Evolutionary conservation across 768 basidiomycete species (phyloP), one percentile per base, ranked within the genome.

Genomic region (Agaricus blazei): DNA sequence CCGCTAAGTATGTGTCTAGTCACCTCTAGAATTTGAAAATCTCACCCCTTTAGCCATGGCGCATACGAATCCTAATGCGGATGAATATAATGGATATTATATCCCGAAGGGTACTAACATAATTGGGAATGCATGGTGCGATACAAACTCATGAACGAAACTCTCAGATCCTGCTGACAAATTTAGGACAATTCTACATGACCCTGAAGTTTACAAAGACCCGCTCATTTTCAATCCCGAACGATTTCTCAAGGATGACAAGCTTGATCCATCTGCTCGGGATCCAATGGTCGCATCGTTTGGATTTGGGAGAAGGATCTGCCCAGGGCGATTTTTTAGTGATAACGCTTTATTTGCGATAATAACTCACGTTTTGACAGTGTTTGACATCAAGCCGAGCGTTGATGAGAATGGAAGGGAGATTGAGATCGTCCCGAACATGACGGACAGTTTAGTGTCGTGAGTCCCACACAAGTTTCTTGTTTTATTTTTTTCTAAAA

Each of bases 291-390:
- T 54, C 23, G 63, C 64, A 31, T 66, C 64, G 23, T 72, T 71
- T 56, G 68, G 72, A 14, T 70, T 64, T 59, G 72, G 72, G 7
- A 43, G 46, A 31, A 66, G 68, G 46, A 64, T 67, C 23, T 68
- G 66, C n/a, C 64, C 67, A 3, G 67, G 66, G 12, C 52, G 65
- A 37, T 48, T 65, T 43, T 56, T 66, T 51, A 62, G 57, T 38
- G 62, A 66, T 14, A 62, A 65, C 31, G 60, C 64, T 12, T 57
- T 67, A 8, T 68, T 57, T 31, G 34, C 51, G 1, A 58, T 60
- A 11, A 52, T 64, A 9, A 57, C 64, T 0, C 65, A 59, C 11
- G 45, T 64, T 31, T 58, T 68, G 23, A 58, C 63, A 15, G 65
- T 63, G 3, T 68, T 60, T 43, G 59, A 67, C 43, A 65, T 68